These are phyloP conservation scores for Picea sitchensis DNA, from an alignment of 75 land plant species.

Conservation along the genomic window DNA sequence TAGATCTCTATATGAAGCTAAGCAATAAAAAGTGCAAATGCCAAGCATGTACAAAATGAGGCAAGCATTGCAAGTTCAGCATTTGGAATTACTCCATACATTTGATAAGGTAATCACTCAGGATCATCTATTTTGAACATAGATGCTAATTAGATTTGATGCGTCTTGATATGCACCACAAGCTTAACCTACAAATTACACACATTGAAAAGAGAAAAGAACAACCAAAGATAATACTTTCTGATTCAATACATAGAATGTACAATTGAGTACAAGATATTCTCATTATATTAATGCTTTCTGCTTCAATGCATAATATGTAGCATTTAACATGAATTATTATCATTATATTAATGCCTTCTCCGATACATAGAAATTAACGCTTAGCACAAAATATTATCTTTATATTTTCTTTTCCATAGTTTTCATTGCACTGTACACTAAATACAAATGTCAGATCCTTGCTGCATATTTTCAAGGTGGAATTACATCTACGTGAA, in stretches of 20 bases:
- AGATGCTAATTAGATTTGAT: neutral
- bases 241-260: neutral
- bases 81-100: neutral
- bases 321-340: neutral
- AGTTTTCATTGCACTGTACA: neutral
- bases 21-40: conserved; percentile 1
- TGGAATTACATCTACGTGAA: neutral
- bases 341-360: neutral
- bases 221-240: neutral
- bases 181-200: neutral
- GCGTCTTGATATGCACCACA: neutral
- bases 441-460: neutral
- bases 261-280: too few relatives aligned
- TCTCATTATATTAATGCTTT: neutral
- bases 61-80: neutral
- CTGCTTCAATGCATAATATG: neutral
- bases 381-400: neutral
- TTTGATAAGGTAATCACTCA: neutral
- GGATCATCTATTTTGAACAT: neutral
- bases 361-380: neutral
- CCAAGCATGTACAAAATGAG: neutral
- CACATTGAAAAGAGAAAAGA: neutral
- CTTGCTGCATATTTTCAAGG: neutral
- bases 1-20: neutral
- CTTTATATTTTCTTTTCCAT: neutral